Evolutionary conservation across 108 stramenopile species (phyloP), one percentile per base, ranked within the genome.

Genomic region (Skeletonema menzelii): DNA sequence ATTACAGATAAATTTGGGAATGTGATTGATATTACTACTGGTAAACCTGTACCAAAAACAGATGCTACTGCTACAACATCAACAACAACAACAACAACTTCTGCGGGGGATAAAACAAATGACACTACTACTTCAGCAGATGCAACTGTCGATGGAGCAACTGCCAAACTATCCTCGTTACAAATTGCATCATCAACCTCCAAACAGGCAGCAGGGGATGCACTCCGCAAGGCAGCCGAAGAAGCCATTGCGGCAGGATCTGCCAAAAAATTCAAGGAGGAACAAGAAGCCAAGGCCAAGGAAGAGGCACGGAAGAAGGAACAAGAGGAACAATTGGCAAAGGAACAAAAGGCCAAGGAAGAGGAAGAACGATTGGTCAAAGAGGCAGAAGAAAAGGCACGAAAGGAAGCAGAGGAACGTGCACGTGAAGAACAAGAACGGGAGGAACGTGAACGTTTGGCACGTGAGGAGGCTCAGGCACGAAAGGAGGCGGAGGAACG

Each of bases 1-100:
- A 76, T 77, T 37, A 77, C 69, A 38, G 86, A 91, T 63, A 91
- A 88, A 73, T 27, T 79, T 59, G 91, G 89, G 1, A 90, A 90
- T 56, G 77, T 79, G 6, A 85, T 88, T 64, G 87, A 90, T 64
- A 69, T 87, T 27, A 32, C 61, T 12, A 40, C 19, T 10, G 76
- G 34, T 1, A 78, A 59, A 53, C 49, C 49, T 53, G 49, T 53
- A 1, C 0, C 19, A 53, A 53, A 53, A 17, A 7, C 22, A 17
- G 49, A 53, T 47, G n/a, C 40, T 14, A 42, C 40, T 14, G n/a
- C n/a, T n/a, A n/a, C n/a, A n/a, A n/a, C n/a, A n/a, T n/a, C n/a
- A n/a, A n/a, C 31, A 32, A 32, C 31, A 32, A 32, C 31, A 32
- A 19, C 46, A 47, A 47, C 46, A 0, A 19, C 44, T 17, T 0